Percentiles rank a stretch among this genome's conserved stretches.
Conservation (phyloP, 2,329 filamentous ascomycete species). For the Aspergillus piperis region DNA sequence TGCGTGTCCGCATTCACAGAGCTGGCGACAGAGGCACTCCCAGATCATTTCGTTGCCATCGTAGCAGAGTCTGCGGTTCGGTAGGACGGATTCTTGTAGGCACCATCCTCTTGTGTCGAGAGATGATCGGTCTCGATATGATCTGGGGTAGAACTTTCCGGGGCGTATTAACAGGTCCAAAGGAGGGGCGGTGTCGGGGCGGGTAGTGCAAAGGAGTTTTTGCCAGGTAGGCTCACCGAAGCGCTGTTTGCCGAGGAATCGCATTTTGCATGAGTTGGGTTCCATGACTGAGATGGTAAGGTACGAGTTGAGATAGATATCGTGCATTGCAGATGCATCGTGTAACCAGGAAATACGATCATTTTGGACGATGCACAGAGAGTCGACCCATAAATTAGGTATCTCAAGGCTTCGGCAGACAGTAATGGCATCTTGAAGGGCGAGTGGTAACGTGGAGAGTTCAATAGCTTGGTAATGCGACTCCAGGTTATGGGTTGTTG, state of each 20-base stretch:
- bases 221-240: neutral
- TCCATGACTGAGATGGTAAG: neutral
- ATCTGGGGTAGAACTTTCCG: neutral
- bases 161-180: neutral
- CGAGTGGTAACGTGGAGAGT: neutral
- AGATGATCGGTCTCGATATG: neutral
- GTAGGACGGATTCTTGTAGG: neutral
- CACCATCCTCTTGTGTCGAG: neutral
- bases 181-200: neutral
- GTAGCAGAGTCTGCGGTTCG: neutral
- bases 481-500: neutral
- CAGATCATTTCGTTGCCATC: neutral
- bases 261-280: neutral
- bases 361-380: neutral
- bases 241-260: neutral
- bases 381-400: neutral
- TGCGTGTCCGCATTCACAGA: neutral
- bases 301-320: neutral
- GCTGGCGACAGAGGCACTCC: neutral
- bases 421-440: neutral
- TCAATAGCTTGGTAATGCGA: neutral
- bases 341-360: neutral
- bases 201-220: neutral
- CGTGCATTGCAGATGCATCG: neutral
- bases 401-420: neutral